phyloP scores from a whole-genome alignment of 1,284 basidiomycete genomes.

The Papiliotrema terrestris region DNA sequence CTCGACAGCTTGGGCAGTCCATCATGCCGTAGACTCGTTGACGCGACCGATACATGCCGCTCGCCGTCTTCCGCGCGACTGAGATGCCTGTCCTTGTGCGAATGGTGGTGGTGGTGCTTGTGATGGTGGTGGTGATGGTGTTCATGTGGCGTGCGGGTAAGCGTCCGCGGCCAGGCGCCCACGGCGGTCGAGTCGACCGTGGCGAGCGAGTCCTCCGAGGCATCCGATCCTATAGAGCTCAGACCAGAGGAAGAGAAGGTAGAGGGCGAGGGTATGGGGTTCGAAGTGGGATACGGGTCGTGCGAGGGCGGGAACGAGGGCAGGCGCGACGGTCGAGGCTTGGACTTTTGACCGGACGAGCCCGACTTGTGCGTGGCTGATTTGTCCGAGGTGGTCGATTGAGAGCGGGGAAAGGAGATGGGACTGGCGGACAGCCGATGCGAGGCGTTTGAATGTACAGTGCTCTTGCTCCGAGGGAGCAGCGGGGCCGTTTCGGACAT shows the following conservation, averaged over 20 bases:
- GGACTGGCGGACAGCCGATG: not conserved
- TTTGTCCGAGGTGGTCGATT: not conserved
- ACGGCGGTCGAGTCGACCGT: too few relatives aligned
- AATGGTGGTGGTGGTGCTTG: not conserved
- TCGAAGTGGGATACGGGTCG: not conserved
- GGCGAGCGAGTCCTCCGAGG: too few relatives aligned
- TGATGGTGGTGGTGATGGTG: not conserved
- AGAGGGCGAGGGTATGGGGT: not conserved
- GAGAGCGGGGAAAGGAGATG: not conserved
- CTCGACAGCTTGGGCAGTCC: slow-evolving; percentile 18
- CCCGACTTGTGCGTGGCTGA: not conserved
- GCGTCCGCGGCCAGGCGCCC: too few relatives aligned
- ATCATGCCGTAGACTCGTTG: not conserved
- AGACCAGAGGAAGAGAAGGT: not conserved
- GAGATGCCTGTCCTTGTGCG: not conserved
- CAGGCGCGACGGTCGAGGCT: not conserved
- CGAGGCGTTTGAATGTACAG: not conserved
- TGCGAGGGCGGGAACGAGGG: not conserved
- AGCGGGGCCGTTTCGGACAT: not conserved
- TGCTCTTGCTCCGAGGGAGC: not conserved
- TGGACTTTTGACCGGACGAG: not conserved
- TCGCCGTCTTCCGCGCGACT: not conserved
- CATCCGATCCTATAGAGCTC: not conserved
- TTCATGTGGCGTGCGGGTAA: not conserved
- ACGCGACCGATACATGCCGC: not conserved